Evolutionary conservation across 2,329 filamentous ascomycete species (phyloP).

Genomic region (Biscogniauxia mediterranea): DNA sequence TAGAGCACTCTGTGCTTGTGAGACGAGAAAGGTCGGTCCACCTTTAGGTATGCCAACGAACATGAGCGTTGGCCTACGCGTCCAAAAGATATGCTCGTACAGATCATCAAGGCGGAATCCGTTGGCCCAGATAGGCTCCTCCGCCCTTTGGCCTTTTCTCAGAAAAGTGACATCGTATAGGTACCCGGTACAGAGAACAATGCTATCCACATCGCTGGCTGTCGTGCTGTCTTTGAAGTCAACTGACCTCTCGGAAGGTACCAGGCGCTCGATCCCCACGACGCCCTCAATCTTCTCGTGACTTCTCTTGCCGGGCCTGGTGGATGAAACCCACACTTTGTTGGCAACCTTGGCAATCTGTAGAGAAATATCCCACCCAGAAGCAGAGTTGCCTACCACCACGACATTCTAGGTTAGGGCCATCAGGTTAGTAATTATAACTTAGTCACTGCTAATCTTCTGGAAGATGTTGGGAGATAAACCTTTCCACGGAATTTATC

Average conservation of each 20-base stretch:
- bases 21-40: not conserved
- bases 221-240: not conserved
- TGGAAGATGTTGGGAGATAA: too few species aligned
- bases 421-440: too few species aligned
- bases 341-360: not conserved
- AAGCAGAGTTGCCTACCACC: constrained; percentile 3
- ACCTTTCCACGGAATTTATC: too few species aligned
- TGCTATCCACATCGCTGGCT: not conserved
- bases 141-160: not conserved
- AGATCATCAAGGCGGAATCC: constrained; percentile 1
- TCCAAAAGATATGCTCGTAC: constrained; percentile 8
- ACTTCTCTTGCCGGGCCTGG: not conserved
- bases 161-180: not conserved
- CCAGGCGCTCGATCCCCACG: too few species aligned
- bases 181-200: constrained; percentile 4
- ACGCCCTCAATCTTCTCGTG: too few species aligned
- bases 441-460: too few species aligned
- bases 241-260: too few species aligned
- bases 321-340: constrained; percentile 5
- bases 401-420: not conserved
- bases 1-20: constrained; percentile 1
- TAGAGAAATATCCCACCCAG: constrained; percentile 4
- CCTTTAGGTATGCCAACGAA: not conserved
- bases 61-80: not conserved
- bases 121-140: not conserved